Evolutionary conservation across 2,329 filamentous ascomycete genomes (phyloP).

Genomic region (Onygenales sp.): DNA sequence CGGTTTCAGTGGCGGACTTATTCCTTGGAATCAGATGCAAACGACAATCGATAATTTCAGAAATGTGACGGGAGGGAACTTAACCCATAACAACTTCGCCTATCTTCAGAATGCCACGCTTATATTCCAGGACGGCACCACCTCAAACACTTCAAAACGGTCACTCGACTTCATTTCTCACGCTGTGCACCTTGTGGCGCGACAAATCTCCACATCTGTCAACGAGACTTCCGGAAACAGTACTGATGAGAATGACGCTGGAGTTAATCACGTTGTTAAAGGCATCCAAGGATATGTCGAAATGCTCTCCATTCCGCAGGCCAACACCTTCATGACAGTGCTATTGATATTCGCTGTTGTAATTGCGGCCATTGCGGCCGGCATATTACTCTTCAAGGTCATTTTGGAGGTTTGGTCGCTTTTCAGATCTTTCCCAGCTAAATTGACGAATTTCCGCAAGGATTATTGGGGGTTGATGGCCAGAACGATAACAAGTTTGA

Average conservation of each 20-base stretch:
- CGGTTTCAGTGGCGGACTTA: slow-evolving; percentile 75
- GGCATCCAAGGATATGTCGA: slow-evolving; percentile 79
- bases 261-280: slow-evolving; percentile 49
- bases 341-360: slow-evolving; percentile 81
- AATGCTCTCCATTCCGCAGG: slow-evolving; percentile 70
- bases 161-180: slow-evolving; percentile 35
- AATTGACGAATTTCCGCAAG: slow-evolving; percentile 75
- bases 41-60: slow-evolving; percentile 76
- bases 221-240: slow-evolving; percentile 29
- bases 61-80: slow-evolving; percentile 69
- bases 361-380: slow-evolving; percentile 71
- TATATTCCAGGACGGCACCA: slow-evolving; percentile 54
- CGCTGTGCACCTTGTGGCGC: slow-evolving; percentile 40
- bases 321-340: slow-evolving; percentile 94
- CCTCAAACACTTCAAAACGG: slow-evolving; percentile 43
- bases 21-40: slow-evolving; percentile 77
- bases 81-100: slow-evolving; percentile 67
- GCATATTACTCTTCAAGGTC: slow-evolving; percentile 82
- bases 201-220: slow-evolving; percentile 37
- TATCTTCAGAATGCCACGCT: slow-evolving; percentile 68
- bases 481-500: slow-evolving; percentile 79
- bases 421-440: slow-evolving; percentile 76
- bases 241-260: slow-evolving; percentile 24
- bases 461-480: slow-evolving; percentile 93
- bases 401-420: slow-evolving; percentile 85